Evolutionary conservation across 495 filamentous ascomycete species (phyloP), one percentile per base, ranked within the genome.

Genomic region (Terfezia boudieri): DNA sequence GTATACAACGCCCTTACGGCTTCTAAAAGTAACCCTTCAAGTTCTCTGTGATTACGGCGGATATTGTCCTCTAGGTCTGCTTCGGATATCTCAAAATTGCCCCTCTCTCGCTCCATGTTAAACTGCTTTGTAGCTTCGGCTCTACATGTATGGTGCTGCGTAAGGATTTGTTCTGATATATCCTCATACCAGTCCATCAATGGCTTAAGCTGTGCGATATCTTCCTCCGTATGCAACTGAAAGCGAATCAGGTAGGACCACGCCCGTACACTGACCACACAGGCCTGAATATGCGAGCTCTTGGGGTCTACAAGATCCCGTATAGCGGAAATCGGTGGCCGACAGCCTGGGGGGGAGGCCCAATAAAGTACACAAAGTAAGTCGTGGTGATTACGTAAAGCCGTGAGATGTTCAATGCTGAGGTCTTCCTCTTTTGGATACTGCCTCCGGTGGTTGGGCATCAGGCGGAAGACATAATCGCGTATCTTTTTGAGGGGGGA

Each of bases 351-450:
- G 36, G 89, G 87, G 16, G 86, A 81, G 10, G 76, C 81, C 79
- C 80, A 94, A 67, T 86, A 94, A 36, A 98, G 72, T 2, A 83
- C 89, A 58, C 82, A 86, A 2, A 98, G 76, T 49, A 98, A 74
- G 64, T 96, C 86, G 61, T 94, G 86, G 58, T 98, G 89, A 62
- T 96, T 98, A 56, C 86, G 75, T 37, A 96, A 69, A 0, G 87
- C 82, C 22, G 85, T 80, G n/a, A 96, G 71, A 56, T 94, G 83
- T 53, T 78, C 76, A 59, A 82, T 76, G 37, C 72, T 75, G 17
- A 95, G 69, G 0, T 71, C 69, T 56, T 86, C 74, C 59, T 94
- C 86, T 64, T 88, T 94, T 6, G 82, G 84, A 59, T 90, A 87
- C 49, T 79, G 79, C 17, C 86, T 79, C 49, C 84, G 80, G 62